Conservation (phyloP, 148 eudicot genomes). For the Salicornia ramosissima region DNA sequence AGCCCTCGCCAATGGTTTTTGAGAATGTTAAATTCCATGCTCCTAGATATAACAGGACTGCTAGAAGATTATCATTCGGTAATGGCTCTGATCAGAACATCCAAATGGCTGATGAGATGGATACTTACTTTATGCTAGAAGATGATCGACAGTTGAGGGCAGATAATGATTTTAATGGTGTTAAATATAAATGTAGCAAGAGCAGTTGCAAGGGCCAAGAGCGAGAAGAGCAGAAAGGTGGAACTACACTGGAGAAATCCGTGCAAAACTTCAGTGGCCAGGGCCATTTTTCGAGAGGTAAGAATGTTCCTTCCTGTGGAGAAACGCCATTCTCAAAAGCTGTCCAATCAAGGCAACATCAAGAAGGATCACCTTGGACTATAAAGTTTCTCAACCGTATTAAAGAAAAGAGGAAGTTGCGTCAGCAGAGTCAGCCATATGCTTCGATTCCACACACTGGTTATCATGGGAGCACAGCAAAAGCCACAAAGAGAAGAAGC, state of each 20-base stretch:
- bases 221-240: conserved; percentile 24
- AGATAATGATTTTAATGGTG: conserved; percentile 28
- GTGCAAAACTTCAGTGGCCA: conserved; percentile 25
- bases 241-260: conserved; percentile 26
- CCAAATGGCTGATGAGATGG: conserved; percentile 36
- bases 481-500: conserved; percentile 63
- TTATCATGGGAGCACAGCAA: conserved; percentile 32
- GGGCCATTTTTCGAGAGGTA: conserved; percentile 29
- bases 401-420: conserved; percentile 69
- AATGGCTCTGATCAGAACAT: conserved; percentile 39
- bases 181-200: conserved; percentile 25
- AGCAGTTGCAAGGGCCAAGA: conserved; percentile 24
- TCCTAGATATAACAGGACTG: conserved; percentile 33
- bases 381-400: conserved; percentile 81
- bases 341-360: conserved; percentile 46
- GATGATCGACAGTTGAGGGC: conserved; percentile 27
- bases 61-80: conserved; percentile 41
- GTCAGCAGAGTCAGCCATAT: conserved; percentile 52
- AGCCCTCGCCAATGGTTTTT: conserved; percentile 28
- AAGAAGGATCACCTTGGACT: conserved; percentile 90
- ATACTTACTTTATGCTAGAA: conserved; percentile 29
- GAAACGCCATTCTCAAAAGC: conserved; percentile 73
- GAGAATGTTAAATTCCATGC: conserved; percentile 33
- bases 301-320: conserved; percentile 27
- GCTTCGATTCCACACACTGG: conserved; percentile 40